These are phyloP conservation scores for Didymella exigua DNA, from an alignment of 2,329 filamentous ascomycete genomes.

Conservation along the genomic window DNA sequence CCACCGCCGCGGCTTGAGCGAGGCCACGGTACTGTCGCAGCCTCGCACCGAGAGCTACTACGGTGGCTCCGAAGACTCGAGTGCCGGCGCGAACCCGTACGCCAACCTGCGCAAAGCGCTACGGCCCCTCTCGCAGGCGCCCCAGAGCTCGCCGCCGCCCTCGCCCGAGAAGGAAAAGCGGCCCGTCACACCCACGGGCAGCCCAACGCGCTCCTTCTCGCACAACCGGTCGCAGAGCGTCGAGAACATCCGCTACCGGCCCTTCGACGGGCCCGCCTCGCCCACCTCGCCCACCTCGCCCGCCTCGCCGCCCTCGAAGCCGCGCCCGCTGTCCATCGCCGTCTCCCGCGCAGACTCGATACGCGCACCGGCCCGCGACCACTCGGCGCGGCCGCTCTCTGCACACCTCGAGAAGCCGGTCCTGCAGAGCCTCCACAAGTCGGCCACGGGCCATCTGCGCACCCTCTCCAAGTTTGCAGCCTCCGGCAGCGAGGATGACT, in stretches of 20 bases:
- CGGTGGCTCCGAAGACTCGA: conserved; percentile 46
- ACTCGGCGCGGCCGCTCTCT: conserved; percentile 37
- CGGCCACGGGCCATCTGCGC: conserved; percentile 86
- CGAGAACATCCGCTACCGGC: conserved; percentile 45
- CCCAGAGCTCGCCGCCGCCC: conserved; percentile 36
- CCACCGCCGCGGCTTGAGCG: conserved; percentile 78
- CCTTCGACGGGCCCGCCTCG: conserved; percentile 53
- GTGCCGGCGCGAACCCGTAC: conserved; percentile 67
- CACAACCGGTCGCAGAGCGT: conserved; percentile 49
- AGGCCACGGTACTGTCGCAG: conserved; percentile 64
- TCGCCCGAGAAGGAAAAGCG: conserved; percentile 35
- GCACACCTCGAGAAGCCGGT: conserved; percentile 58
- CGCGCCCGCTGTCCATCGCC: conserved; percentile 50
- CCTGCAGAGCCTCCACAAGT: conserved; percentile 80
- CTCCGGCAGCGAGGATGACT: conserved; percentile 75
- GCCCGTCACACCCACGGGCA: conserved; percentile 17
- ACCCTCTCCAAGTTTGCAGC: conserved; percentile 84
- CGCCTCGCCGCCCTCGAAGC: conserved; percentile 52
- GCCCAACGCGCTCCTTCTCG: conserved; percentile 26
- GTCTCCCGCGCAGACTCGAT: conserved; percentile 48
- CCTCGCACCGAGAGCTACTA: conserved; percentile 57
- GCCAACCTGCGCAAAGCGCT: conserved; percentile 76
- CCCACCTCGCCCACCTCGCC: conserved; percentile 49
- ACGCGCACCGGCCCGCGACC: conserved; percentile 44
- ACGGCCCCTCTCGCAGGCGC: conserved; percentile 56